A percentile compares a stretch with the other conserved stretches of the same genome.
These are phyloP conservation scores for Trichocladium uniseriatum DNA, from an alignment of 495 filamentous ascomycete species.

Conservation along the genomic window DNA sequence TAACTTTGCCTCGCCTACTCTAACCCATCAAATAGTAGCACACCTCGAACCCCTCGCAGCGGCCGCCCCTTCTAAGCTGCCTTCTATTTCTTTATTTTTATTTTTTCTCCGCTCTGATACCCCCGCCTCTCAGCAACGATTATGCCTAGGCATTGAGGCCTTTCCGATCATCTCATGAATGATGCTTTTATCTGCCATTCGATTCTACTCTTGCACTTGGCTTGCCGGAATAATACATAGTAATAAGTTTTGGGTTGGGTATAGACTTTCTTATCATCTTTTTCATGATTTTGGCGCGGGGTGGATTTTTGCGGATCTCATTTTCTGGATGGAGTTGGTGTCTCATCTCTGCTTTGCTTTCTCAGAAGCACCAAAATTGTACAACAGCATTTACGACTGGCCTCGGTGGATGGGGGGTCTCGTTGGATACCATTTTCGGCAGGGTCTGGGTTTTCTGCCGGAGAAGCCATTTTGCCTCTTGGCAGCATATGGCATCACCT, in stretches of 20 bases:
- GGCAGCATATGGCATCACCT: background rate
- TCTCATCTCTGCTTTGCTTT: background rate
- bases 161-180: slow-evolving; percentile 9
- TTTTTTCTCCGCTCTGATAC: slow-evolving; percentile 4
- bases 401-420: background rate
- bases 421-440: background rate
- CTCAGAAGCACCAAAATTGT: background rate
- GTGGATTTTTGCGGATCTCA: background rate
- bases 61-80: slow-evolving; percentile 24
- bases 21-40: slow-evolving; percentile 20
- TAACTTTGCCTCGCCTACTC: background rate
- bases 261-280: slow-evolving; percentile 9
- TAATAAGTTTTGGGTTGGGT: slow-evolving; percentile 5
- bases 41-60: slow-evolving; percentile 38
- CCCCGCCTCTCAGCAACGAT: slow-evolving; percentile 2
- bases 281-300: slow-evolving; percentile 7
- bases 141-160: background rate
- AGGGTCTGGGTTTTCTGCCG: no score
- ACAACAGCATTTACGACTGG: background rate
- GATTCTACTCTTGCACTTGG: slow-evolving; percentile 3
- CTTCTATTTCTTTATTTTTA: background rate
- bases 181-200: slow-evolving; percentile 3
- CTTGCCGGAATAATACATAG: slow-evolving; percentile 1
- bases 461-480: no score
- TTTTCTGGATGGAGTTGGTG: slow-evolving; percentile 5